Evolutionary conservation across 129 eudicot genomes (phyloP).

Genomic region (Helichrysum umbraculigerum): DNA sequence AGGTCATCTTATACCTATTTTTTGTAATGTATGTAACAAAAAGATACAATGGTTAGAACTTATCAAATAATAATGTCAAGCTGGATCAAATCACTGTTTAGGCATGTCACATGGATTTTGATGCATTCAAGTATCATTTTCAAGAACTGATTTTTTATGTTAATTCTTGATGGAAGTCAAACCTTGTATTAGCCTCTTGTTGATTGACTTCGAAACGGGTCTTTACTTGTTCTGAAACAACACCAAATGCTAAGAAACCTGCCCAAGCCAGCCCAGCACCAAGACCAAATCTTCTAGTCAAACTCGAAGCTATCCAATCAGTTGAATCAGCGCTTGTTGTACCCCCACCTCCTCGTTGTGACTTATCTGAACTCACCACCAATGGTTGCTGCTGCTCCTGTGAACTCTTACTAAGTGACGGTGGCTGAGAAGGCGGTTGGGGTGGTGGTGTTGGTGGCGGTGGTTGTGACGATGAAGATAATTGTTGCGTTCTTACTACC

Average conservation of each 20-base stretch:
- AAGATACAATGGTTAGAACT: too few species aligned
- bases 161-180: not conserved
- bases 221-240: constrained; percentile 82
- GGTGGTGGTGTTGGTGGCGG: constrained; percentile 48
- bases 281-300: constrained; percentile 87
- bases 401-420: constrained; percentile 38
- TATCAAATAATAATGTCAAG: too few species aligned
- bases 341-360: constrained; percentile 28
- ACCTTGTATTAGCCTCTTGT: constrained; percentile 80
- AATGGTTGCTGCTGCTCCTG: constrained; percentile 34
- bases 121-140: not conserved
- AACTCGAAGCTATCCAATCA: constrained; percentile 84
- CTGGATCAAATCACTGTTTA: not conserved
- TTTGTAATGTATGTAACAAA: too few species aligned
- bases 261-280: constrained; percentile 99
- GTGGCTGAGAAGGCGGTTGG: constrained; percentile 23
- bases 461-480: not conserved
- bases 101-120: not conserved
- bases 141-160: not conserved
- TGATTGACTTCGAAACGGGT: constrained; percentile 80
- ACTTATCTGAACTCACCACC: constrained; percentile 22
- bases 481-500: constrained; percentile 38
- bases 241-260: constrained; percentile 82
- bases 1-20: too few species aligned
- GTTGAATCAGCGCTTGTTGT: constrained; percentile 66